Conservation (phyloP, 306 rosid species). For the Pyrus pyrifolia region DNA sequence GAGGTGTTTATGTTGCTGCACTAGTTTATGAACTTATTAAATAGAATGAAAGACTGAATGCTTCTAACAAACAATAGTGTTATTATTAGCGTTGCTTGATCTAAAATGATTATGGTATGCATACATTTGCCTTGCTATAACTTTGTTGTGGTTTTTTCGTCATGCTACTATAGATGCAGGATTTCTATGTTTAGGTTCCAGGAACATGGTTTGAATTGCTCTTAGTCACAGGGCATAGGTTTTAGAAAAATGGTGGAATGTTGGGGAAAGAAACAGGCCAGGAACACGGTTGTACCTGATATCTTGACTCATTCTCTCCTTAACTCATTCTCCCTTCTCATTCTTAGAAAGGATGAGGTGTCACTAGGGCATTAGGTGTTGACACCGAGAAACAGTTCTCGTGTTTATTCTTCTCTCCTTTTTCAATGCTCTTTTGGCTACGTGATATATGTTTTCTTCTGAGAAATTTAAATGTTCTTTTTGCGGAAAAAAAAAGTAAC, state of each 20-base stretch:
- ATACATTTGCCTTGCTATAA: neutral
- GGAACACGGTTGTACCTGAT: too few relatives aligned
- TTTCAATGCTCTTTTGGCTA: neutral
- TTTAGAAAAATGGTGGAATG: neutral
- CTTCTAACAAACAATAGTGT: too few relatives aligned
- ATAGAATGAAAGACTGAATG: neutral
- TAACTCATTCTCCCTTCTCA: too few relatives aligned
- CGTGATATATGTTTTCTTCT: neutral
- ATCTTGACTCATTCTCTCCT: too few relatives aligned
- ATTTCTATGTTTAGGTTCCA: neutral
- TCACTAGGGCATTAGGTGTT: too few relatives aligned
- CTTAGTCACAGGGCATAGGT: neutral
- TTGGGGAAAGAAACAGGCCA: too few relatives aligned
- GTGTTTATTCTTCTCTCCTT: neutral
- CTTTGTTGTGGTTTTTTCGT: neutral
- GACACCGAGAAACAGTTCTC: too few relatives aligned
- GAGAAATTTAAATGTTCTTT: too few relatives aligned
- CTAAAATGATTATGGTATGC: too few relatives aligned
- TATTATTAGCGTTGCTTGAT: too few relatives aligned
- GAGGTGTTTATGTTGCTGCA: neutral
- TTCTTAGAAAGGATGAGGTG: too few relatives aligned
- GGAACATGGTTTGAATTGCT: neutral
- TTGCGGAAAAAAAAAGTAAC: too few relatives aligned
- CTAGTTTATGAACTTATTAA: neutral
- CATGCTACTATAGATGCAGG: neutral